These are phyloP conservation scores for Glycine latifolia DNA, from an alignment of 306 rosid genomes.

Conservation along the genomic window DNA sequence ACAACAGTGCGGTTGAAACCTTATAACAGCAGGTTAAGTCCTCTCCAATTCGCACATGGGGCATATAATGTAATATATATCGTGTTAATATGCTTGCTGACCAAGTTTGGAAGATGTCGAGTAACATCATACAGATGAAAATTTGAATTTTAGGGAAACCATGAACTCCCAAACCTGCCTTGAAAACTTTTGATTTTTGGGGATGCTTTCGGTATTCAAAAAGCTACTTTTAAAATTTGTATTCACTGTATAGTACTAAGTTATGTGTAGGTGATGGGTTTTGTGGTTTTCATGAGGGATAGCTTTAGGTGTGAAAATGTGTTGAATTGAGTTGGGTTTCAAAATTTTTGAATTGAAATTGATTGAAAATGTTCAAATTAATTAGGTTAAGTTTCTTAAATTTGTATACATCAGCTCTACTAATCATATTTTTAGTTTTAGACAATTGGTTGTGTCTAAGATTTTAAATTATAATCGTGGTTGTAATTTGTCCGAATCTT, in stretches of 20 bases:
- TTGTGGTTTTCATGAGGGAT: not conserved
- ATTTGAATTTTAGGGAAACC: constrained; percentile 11
- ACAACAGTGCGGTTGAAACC: constrained; percentile 5
- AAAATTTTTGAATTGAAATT: no score
- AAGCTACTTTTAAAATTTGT: not conserved
- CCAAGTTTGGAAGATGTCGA: constrained; percentile 18
- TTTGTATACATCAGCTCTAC: no score
- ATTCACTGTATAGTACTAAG: not conserved
- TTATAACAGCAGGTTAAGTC: not conserved
- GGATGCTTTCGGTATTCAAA: not conserved
- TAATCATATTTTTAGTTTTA: no score
- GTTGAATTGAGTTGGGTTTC: no score
- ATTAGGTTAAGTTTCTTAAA: not conserved
- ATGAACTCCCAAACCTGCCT: not conserved
- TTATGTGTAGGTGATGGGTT: not conserved
- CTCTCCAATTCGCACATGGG: constrained; percentile 17
- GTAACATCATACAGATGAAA: constrained; percentile 2
- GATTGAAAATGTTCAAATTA: not conserved
- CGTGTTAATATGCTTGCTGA: not conserved
- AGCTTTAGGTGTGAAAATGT: no score
- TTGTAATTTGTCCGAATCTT: no score
- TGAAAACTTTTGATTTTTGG: not conserved
- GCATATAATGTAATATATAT: not conserved
- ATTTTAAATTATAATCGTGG: no score
- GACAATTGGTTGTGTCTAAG: no score